phyloP scores from a whole-genome alignment of 1,284 basidiomycete species.

The Cryptococcus deneoformans region DNA sequence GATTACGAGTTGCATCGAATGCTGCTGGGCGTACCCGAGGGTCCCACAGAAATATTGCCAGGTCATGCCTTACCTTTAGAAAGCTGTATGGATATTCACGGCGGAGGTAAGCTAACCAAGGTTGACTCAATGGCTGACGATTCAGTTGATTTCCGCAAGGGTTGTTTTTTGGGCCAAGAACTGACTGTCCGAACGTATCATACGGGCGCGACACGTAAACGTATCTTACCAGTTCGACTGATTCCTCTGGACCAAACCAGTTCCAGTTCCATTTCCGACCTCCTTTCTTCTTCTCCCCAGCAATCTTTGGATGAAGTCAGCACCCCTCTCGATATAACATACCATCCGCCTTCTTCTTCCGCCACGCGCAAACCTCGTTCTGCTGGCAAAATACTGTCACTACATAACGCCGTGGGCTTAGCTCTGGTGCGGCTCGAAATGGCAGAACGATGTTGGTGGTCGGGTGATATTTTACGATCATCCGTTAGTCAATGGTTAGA shows the following conservation, averaged over 20 bases:
- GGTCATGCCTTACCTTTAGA: slow-evolving; percentile 85
- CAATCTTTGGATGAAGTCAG: background rate
- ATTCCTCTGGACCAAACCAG: slow-evolving; percentile 12
- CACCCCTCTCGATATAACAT: slow-evolving; percentile 29
- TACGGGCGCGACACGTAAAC: slow-evolving; percentile 87
- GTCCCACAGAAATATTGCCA: slow-evolving; percentile 70
- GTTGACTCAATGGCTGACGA: background rate
- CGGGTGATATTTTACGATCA: background rate
- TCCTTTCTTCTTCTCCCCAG: slow-evolving; percentile 1
- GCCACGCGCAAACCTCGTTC: slow-evolving; percentile 37
- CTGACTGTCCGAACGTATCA: slow-evolving; percentile 95
- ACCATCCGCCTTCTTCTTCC: slow-evolving; percentile 29
- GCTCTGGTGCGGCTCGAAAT: slow-evolving; percentile 47
- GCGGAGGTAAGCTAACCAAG: slow-evolving; percentile 62
- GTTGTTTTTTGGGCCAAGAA: slow-evolving; percentile 98
- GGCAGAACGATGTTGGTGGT: slow-evolving; percentile 40
- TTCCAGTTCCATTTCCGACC: slow-evolving; percentile 8
- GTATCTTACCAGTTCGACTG: slow-evolving; percentile 71
- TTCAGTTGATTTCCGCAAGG: slow-evolving; percentile 92
- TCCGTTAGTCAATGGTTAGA: slow-evolving; percentile 18
- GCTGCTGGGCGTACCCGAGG: slow-evolving; percentile 83
- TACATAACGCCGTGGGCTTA: slow-evolving; percentile 36
- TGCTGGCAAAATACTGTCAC: slow-evolving; percentile 41
- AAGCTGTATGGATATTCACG: slow-evolving; percentile 89
- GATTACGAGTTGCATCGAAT: slow-evolving; percentile 77